Conservation (phyloP, 306 rosid species). For the Trichosanthes cucumerina region DNA sequence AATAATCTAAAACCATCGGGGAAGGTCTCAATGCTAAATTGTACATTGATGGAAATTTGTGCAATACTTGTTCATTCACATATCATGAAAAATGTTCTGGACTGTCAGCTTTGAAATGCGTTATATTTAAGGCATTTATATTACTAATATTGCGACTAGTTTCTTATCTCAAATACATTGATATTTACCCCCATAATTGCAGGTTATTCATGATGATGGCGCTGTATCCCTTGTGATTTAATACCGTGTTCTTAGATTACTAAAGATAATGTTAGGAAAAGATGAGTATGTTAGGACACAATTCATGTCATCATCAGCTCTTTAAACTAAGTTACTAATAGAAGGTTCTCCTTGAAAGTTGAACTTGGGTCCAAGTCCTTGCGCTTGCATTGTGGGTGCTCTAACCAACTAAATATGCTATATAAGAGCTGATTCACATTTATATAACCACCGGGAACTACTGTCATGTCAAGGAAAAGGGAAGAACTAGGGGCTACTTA, state of each 20-base stretch:
- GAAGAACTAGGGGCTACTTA: neutral
- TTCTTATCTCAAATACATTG: constrained; percentile 7
- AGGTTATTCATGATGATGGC: constrained; percentile 93
- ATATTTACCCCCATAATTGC: constrained; percentile 18
- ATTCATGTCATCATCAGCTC: neutral
- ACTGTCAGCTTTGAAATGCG: neutral
- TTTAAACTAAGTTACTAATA: neutral
- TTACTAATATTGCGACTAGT: neutral
- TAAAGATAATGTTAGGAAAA: neutral
- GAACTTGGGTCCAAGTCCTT: neutral
- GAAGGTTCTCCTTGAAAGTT: neutral
- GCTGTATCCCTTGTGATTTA: constrained; percentile 59
- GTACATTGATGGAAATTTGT: neutral
- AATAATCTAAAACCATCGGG: neutral
- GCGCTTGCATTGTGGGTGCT: neutral
- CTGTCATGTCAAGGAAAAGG: neutral
- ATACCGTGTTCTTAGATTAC: neutral
- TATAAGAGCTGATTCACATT: neutral
- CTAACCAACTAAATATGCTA: neutral
- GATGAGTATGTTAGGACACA: neutral
- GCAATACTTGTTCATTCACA: neutral
- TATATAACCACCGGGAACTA: neutral
- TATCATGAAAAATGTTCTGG: neutral
- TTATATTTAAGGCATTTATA: neutral
- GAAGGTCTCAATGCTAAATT: neutral